These are phyloP conservation scores for Taxawa tesnikishii DNA, from an alignment of 2,329 filamentous ascomycete genomes.

Conservation along the genomic window DNA sequence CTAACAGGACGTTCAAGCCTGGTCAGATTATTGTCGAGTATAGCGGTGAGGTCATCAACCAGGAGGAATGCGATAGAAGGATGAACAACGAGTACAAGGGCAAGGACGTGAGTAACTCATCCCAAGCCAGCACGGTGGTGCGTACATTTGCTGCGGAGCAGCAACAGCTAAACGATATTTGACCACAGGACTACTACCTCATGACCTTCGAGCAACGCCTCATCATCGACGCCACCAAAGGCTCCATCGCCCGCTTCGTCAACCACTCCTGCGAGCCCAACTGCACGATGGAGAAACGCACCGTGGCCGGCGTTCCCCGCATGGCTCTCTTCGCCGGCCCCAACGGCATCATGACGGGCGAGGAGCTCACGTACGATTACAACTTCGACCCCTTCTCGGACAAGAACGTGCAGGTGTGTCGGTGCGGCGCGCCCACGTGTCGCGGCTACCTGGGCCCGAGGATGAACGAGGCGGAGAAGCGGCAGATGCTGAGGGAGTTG, in stretches of 20 bases:
- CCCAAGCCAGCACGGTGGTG: not conserved
- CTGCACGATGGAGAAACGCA: conserved; percentile 93
- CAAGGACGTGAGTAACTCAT: conserved; percentile 56
- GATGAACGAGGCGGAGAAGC: conserved; percentile 33
- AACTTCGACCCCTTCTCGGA: conserved; percentile 55
- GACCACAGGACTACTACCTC: conserved; percentile 86
- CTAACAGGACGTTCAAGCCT: conserved; percentile 74
- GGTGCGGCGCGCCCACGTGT: conserved; percentile 46
- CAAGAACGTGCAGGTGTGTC: conserved; percentile 50
- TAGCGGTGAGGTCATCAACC: conserved; percentile 92
- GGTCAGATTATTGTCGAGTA: conserved; percentile 98
- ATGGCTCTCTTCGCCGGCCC: conserved; percentile 96
- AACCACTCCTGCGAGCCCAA: conserved; percentile 97
- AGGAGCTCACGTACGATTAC: conserved; percentile 92
- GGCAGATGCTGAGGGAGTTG: conserved; percentile 6
- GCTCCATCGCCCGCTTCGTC: conserved; percentile 92
- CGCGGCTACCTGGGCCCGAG: conserved; percentile 48
- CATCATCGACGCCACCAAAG: conserved; percentile 94
- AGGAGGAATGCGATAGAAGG: conserved; percentile 80
- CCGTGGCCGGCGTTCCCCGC: conserved; percentile 80
- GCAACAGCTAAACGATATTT: no score
- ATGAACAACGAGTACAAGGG: conserved; percentile 93
- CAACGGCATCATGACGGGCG: conserved; percentile 79
- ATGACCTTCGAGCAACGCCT: conserved; percentile 99
- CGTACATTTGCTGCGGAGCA: conserved; percentile 3